A percentile compares a stretch with the other conserved stretches of the same genome.
Conservation (phyloP, 345 rosid genomes). For the Fremontodendron californicum region DNA sequence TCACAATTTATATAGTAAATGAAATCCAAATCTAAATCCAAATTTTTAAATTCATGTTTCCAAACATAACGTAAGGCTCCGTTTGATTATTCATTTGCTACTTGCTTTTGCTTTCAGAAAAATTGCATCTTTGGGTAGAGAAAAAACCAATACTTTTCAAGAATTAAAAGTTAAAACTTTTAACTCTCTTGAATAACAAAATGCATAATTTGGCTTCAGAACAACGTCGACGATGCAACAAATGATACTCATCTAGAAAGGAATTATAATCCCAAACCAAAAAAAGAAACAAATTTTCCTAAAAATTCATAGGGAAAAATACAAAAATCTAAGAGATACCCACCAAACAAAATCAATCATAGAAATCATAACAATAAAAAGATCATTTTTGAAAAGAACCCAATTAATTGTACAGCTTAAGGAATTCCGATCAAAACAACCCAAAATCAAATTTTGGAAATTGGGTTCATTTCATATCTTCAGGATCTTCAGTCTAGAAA, state of each 20-base stretch:
- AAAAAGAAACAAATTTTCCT: not conserved
- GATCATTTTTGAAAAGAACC: not conserved
- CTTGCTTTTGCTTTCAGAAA: not conserved
- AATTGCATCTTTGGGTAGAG: not conserved
- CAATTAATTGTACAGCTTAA: not conserved
- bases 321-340: no score
- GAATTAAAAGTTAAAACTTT: not conserved
- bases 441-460: not conserved
- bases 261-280: no score
- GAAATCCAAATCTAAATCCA: no score
- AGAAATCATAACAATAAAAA: not conserved
- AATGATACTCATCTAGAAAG: no score
- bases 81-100: not conserved
- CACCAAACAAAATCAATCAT: not conserved
- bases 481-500: not conserved
- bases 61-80: no score
- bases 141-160: not conserved
- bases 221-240: not conserved
- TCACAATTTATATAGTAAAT: no score
- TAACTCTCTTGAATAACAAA: not conserved
- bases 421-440: not conserved
- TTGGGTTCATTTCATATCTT: not conserved
- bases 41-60: no score
- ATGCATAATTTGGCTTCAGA: not conserved
- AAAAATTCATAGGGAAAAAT: not conserved